Conservation (phyloP, 768 basidiomycete species). For the Chalciporus pseudorubinellus region DNA sequence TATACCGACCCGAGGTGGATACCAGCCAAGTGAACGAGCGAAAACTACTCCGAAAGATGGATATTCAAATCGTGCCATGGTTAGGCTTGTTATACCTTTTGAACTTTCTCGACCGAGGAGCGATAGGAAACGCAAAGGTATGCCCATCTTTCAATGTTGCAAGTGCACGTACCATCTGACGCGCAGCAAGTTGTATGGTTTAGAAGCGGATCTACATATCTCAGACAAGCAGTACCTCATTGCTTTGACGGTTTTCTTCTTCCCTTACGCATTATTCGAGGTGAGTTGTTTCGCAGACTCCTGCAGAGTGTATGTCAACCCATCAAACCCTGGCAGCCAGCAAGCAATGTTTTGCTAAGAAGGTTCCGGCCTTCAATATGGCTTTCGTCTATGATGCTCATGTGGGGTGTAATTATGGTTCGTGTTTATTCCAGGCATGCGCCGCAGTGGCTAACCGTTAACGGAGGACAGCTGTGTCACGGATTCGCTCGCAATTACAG, state of each 20-base stretch:
- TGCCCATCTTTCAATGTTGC: constrained; percentile 6
- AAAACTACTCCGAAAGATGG: constrained; percentile 56
- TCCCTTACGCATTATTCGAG: constrained; percentile 70
- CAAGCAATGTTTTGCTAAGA: constrained; percentile 60
- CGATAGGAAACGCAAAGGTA: constrained; percentile 75
- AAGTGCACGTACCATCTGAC: neutral
- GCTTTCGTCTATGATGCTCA: constrained; percentile 44
- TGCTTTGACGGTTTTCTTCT: constrained; percentile 73
- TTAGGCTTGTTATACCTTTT: constrained; percentile 70
- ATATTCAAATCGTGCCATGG: constrained; percentile 72
- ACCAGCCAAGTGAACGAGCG: constrained; percentile 52
- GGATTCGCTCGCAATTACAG: constrained; percentile 60
- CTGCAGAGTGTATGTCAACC: neutral
- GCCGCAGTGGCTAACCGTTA: neutral
- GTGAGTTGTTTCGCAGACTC: constrained; percentile 32
- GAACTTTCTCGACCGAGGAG: constrained; percentile 62
- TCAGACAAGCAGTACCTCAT: constrained; percentile 65
- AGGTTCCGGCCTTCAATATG: constrained; percentile 65
- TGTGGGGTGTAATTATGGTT: constrained; percentile 45
- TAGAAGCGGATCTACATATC: constrained; percentile 56
- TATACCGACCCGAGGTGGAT: constrained; percentile 52
- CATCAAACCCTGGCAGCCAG: constrained; percentile 50
- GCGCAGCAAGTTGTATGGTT: constrained; percentile 49
- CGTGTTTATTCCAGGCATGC: constrained; percentile 2
- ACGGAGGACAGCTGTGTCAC: constrained; percentile 50